Base-by-base conservation (phyloP, 768 basidiomycete species). In the Mycena olivaceomarginata region DNA sequence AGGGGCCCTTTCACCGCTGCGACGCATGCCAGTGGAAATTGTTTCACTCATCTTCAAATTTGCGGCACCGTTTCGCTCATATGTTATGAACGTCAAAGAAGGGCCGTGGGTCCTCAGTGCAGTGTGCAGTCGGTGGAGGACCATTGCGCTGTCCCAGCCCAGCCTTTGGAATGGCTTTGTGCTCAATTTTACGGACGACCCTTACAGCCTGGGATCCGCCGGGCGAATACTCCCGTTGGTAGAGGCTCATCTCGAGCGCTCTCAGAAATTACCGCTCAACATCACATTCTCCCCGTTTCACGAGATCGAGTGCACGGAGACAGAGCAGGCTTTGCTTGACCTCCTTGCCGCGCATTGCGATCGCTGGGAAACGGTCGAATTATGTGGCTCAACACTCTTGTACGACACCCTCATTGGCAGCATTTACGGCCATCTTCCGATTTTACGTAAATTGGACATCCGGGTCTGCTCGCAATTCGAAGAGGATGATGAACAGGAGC, bases 21-120 rank as follows among this genome's bases (percentile, higher is more conserved):
- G 73, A 9, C 57, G 60, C 15, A 68, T 74, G 57, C 73, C 73
- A 1, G 18, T 60, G 1, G 73, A 74, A n/a, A 45, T 74, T 12
- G 13, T 74, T 1, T 62, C 59, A 1, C 37, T 67, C 67, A 68
- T 74, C 18, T 74, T 74, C 67, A 45, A 12, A 4, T 62, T 60
- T 41, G 59, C 59, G 7, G 10, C 45, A 22, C 45, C 51, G 12
- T 31, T 53, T 1, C 20, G 7, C 51, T n/a, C 7, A n/a, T 18
- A 48, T n/a, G 9, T 65, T 25, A 43, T 37, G 59, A 40, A 25
- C 60, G 18, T 22, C 6, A 4, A 60, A 4, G 41, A 48, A 16
- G 37, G 37, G 6, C 70, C 70, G n/a, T 63, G 70, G 70, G 45
- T 12, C 10, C 31, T 71, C 45, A 41, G 25, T 31, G 70, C 60